A percentile compares a stretch with the other conserved stretches of the same genome.
Conservation (phyloP, 2,329 filamentous ascomycete species). For the Aureobasidium sp. region DNA sequence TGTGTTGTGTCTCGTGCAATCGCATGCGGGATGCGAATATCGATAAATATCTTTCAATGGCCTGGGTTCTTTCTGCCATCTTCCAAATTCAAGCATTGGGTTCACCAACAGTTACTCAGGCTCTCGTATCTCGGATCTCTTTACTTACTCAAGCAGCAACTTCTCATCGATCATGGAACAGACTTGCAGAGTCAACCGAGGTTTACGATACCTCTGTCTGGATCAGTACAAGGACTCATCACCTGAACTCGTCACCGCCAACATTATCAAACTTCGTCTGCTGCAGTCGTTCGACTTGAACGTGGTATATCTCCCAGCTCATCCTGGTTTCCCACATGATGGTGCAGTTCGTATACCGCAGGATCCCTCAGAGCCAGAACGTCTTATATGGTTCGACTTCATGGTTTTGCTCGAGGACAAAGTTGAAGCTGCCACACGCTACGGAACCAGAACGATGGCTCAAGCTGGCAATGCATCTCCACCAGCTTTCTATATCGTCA, state of each 20-base stretch:
- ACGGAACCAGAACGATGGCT: background rate
- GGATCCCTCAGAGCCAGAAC: background rate
- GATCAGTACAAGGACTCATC: background rate
- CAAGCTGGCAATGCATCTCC: background rate
- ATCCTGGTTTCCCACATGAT: background rate
- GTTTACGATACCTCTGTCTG: conserved; percentile 3
- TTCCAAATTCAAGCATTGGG: background rate
- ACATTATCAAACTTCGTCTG: conserved; percentile 4
- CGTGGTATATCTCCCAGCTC: background rate
- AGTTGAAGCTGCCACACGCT: background rate
- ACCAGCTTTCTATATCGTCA: conserved; percentile 8
- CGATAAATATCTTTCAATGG: background rate
- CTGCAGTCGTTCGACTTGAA: background rate
- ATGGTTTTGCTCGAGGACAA: background rate
- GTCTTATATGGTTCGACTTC: conserved; percentile 12
- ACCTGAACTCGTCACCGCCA: background rate
- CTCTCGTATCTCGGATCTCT: background rate
- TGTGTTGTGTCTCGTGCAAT: background rate
- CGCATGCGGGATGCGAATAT: background rate
- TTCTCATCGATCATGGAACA: background rate
- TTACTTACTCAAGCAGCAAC: background rate
- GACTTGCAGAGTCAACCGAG: background rate
- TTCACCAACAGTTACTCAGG: background rate
- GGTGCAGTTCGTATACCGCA: conserved; percentile 1
- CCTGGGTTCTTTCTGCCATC: background rate